phyloP scores from a whole-genome alignment of 2,329 filamentous ascomycete genomes.

The Colletotrichum navitas region DNA sequence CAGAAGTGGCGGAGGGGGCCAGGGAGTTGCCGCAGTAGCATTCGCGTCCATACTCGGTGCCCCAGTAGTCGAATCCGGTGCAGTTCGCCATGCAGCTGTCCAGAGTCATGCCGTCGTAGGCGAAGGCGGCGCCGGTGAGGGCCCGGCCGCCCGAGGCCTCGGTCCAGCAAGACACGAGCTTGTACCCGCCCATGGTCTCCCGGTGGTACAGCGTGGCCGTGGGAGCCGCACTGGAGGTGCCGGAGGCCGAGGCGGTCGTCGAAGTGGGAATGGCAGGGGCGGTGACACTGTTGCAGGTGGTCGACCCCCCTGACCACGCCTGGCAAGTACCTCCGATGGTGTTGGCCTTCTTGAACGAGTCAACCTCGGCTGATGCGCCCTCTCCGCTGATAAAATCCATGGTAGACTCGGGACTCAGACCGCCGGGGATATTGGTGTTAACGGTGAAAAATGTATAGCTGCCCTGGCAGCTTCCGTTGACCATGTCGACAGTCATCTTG shows the following conservation, averaged over 20 bases:
- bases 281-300: constrained; percentile 45
- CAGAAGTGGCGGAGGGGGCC: constrained; percentile 46
- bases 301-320: constrained; percentile 53
- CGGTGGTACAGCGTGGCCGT: constrained; percentile 53
- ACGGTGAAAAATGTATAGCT: constrained; percentile 62
- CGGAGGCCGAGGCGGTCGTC: constrained; percentile 39
- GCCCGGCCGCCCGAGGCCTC: constrained; percentile 62
- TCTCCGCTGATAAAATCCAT: constrained; percentile 60
- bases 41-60: constrained; percentile 65
- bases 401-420: constrained; percentile 58
- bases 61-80: constrained; percentile 61
- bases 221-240: constrained; percentile 48
- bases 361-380: constrained; percentile 51
- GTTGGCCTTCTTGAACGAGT: constrained; percentile 63
- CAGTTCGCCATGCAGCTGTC: constrained; percentile 62
- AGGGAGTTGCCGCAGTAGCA: constrained; percentile 63
- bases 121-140: constrained; percentile 55
- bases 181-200: constrained; percentile 62
- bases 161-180: constrained; percentile 71
- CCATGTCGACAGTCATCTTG: constrained; percentile 55
- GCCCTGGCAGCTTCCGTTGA: constrained; percentile 59
- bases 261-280: constrained; percentile 38
- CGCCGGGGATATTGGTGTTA: constrained; percentile 59
- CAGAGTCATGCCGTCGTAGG: constrained; percentile 63
- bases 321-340: constrained; percentile 60